Conservation (phyloP, 2,329 filamentous ascomycete genomes). For the Bipolaris zeicola region DNA sequence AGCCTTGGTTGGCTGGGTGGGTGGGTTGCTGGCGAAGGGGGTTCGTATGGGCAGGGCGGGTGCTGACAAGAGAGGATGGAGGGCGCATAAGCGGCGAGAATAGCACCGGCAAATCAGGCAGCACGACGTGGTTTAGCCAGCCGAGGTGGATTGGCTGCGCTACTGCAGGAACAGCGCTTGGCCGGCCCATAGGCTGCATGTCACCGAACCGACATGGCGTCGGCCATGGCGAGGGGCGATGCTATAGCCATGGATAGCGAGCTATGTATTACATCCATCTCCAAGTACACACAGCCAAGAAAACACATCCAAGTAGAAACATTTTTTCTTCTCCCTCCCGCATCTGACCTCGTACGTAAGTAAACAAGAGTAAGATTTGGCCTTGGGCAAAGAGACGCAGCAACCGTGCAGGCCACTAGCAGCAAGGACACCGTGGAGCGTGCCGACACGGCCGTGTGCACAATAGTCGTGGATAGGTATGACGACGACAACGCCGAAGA, state of each 20-base stretch:
- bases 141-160: conserved; percentile 2
- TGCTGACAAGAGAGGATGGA: conserved; percentile 2
- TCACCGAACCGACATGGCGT: not conserved
- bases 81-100: conserved; percentile 6
- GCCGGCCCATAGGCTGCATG: conserved; percentile 12
- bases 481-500: not conserved
- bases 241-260: too few relatives aligned
- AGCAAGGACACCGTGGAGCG: too few relatives aligned
- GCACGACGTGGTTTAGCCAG: conserved; percentile 4
- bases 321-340: too few relatives aligned
- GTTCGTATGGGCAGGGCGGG: not conserved
- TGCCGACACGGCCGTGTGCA: not conserved
- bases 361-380: too few relatives aligned
- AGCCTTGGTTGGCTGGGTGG: not conserved
- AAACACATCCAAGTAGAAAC: too few relatives aligned
- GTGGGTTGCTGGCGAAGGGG: too few relatives aligned
- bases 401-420: too few relatives aligned
- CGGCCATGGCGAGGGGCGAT: not conserved
- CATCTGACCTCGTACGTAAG: too few relatives aligned
- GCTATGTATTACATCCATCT: too few relatives aligned
- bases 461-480: not conserved
- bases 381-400: too few relatives aligned
- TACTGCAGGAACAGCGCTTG: conserved; percentile 16
- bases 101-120: conserved; percentile 8
- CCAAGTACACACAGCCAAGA: too few relatives aligned